Percentiles rank a stretch among this genome's conserved stretches.
These are phyloP conservation scores for Lomentospora prolificans DNA, from an alignment of 2,329 filamentous ascomycete genomes.

Conservation along the genomic window DNA sequence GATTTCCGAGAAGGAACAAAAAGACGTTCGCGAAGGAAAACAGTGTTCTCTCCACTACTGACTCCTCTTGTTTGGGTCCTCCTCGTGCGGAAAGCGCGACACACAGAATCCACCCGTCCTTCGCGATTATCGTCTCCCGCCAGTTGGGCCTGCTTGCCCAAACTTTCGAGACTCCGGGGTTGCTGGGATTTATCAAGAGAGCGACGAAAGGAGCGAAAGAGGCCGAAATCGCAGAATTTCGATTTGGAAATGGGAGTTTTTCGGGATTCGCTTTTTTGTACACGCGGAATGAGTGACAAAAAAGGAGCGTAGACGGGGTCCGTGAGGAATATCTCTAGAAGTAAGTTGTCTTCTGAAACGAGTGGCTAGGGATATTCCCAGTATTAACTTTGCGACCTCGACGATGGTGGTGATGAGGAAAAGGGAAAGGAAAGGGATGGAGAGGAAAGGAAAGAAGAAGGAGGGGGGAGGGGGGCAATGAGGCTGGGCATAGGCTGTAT, in stretches of 20 bases:
- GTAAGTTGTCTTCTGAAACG: constrained; percentile 1
- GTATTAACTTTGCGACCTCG: constrained; percentile 4
- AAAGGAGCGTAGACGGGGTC: constrained; percentile 4
- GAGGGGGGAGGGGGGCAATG: background rate
- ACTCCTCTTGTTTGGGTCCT: background rate
- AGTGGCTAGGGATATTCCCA: constrained; percentile 9
- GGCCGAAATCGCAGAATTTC: background rate
- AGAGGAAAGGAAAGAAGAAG: background rate
- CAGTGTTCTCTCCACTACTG: background rate
- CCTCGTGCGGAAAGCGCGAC: background rate
- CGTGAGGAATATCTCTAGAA: constrained; percentile 10
- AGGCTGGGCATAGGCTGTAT: background rate
- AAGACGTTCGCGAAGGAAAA: background rate
- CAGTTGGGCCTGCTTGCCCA: background rate
- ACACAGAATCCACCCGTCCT: background rate
- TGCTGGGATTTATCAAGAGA: background rate
- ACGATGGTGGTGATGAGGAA: background rate
- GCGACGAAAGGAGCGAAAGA: constrained; percentile 1
- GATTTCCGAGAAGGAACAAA: background rate
- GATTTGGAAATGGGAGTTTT: background rate
- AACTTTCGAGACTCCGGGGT: background rate
- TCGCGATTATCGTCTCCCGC: too few species aligned
- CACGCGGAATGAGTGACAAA: background rate
- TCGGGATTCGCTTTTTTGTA: background rate
- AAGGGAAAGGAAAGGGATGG: background rate